Evolutionary conservation across 805 yeast species (phyloP).

Genomic region (Metschnikowia shivogae): DNA sequence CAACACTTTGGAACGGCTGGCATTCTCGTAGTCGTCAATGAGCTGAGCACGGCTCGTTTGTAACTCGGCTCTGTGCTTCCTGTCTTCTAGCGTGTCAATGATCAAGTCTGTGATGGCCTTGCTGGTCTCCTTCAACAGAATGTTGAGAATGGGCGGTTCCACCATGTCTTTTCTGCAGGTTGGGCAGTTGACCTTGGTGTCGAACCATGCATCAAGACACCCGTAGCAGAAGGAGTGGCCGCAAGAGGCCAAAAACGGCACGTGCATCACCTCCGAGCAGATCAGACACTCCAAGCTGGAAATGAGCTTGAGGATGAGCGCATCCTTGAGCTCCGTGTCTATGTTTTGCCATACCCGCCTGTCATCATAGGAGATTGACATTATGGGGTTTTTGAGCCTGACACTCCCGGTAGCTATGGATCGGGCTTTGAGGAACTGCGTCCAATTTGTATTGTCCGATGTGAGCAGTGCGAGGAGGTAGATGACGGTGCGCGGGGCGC

Average conservation of each 20-base stretch:
- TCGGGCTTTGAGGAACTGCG: too few species aligned
- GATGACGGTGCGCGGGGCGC: too few species aligned
- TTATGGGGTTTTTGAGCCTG: not conserved
- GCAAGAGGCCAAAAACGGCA: slow-evolving; percentile 60
- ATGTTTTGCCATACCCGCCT: slow-evolving; percentile 13
- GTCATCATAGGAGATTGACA: slow-evolving; percentile 16
- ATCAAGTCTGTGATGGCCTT: slow-evolving; percentile 35
- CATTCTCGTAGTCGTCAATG: slow-evolving; percentile 36
- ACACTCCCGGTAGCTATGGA: too few species aligned
- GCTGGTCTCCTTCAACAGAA: slow-evolving; percentile 46
- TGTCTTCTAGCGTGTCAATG: slow-evolving; percentile 28
- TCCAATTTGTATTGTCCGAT: too few species aligned
- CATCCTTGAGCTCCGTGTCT: slow-evolving; percentile 21
- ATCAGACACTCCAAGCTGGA: slow-evolving; percentile 51
- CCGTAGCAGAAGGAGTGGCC: slow-evolving; percentile 75
- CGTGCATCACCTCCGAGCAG: slow-evolving; percentile 65
- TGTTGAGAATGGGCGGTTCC: slow-evolving; percentile 50
- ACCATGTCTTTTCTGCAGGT: slow-evolving; percentile 52
- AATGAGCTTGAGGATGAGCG: slow-evolving; percentile 18
- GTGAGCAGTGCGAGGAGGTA: too few species aligned
- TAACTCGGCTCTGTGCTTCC: slow-evolving; percentile 21
- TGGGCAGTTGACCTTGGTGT: slow-evolving; percentile 59
- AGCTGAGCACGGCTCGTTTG: slow-evolving; percentile 24
- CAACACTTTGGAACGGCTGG: slow-evolving; percentile 31
- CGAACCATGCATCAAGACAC: slow-evolving; percentile 61